Conservation (phyloP, 2,329 filamentous ascomycete species). For the Shiraia bambusicola region DNA sequence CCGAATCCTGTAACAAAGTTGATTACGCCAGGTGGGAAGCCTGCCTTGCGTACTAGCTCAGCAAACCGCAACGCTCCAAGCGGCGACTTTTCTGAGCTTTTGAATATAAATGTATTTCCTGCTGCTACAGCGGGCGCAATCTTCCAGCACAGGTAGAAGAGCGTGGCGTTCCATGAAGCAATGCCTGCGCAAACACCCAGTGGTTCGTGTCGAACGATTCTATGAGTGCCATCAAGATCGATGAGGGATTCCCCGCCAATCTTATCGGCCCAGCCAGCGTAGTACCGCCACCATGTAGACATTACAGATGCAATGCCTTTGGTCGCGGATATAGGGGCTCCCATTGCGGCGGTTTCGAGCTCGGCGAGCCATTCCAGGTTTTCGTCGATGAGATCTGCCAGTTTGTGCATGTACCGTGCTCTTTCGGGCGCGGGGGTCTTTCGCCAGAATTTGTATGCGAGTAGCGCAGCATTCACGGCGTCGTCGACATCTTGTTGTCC, state of each 20-base stretch:
- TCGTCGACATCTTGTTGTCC: constrained; percentile 1
- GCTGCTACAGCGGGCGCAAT: constrained; percentile 51
- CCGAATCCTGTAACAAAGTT: constrained; percentile 41
- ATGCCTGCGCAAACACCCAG: constrained; percentile 73
- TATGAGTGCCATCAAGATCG: constrained; percentile 68
- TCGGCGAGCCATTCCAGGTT: not conserved
- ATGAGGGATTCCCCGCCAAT: constrained; percentile 68
- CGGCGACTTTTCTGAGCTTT: constrained; percentile 57
- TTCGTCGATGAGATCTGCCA: not conserved
- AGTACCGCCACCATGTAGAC: not conserved
- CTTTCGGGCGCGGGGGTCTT: not conserved
- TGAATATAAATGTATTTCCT: constrained; percentile 47
- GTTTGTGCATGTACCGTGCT: not conserved
- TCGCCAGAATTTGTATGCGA: not conserved
- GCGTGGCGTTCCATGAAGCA: constrained; percentile 76
- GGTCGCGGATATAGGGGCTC: not conserved
- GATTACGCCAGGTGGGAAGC: constrained; percentile 50
- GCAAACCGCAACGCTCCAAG: constrained; percentile 27
- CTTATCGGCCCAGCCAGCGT: constrained; percentile 39
- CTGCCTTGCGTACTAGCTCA: constrained; percentile 33
- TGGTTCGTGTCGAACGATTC: constrained; percentile 60
- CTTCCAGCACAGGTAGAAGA: constrained; percentile 71
- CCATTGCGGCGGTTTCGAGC: not conserved
- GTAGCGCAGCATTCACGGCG: not conserved
- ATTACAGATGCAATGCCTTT: constrained; percentile 1